Evolutionary conservation across 2,329 filamentous ascomycete species (phyloP), one percentile per base, ranked within the genome.

Genomic region (Blumeria graminis): DNA sequence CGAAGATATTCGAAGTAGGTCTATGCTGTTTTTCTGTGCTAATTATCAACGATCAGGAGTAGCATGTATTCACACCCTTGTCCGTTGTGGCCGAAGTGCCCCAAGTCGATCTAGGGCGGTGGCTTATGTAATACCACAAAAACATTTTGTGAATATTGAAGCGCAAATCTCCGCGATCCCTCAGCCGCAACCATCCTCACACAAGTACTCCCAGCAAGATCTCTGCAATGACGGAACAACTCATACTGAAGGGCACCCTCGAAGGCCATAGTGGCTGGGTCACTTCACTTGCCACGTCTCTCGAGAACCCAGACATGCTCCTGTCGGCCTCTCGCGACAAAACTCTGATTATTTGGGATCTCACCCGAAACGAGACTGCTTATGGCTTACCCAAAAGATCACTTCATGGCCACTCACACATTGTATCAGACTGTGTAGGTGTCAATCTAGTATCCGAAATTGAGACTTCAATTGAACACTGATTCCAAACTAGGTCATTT

Each of bases 271-370:
- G 85, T 80, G 90, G 90, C 81, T 96, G 90, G 90, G 90, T 96
- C 77, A 96, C 90, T 75, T 88, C 81, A 77, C 80, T 96, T 76
- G 90, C 90, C 68, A 96, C 90, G 73, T 95, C 90, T 68, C 84
- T 95, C 76, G 90, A 96, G 84, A 95, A 95, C 85, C 92, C 92
- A 71, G 96, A 98, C 81, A 96, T 98, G 90, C 89, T 98, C 72
- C 82, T 98, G 69, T 98, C 92, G 66, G 90, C 79, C 70, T 87
- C 81, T 71, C 88, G 92, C 76, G 92, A 98, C 81, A 95, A 96
- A 85, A 86, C 86, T 66, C 79, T 98, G 72, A 98, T 98, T 78
- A 94, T 98, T 82, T 98, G 92, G 92, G 94, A 95, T 81, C 81
- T 98, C 70, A 96, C 92, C 74, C 90, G 92, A 75, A 89, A 96